phyloP scores from a whole-genome alignment of 495 filamentous ascomycete species.

The Penicillium roqueforti region DNA sequence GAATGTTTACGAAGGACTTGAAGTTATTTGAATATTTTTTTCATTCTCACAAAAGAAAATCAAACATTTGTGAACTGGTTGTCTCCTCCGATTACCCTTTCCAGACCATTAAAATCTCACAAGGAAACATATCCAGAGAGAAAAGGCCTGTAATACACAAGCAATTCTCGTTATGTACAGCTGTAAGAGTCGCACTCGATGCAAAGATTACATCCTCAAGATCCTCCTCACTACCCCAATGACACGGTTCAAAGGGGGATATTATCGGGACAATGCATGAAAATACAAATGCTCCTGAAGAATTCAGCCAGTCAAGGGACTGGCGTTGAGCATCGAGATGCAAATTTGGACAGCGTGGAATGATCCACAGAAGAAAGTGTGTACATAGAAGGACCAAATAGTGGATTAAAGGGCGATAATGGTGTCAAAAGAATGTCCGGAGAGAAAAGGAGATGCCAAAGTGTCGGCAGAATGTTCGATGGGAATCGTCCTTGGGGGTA shows the following conservation, averaged over 20 bases:
- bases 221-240: slow-evolving; percentile 11
- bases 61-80: slow-evolving; percentile 31
- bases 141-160: slow-evolving; percentile 16
- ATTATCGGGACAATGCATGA: slow-evolving; percentile 23
- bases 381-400: slow-evolving; percentile 33
- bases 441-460: slow-evolving; percentile 29
- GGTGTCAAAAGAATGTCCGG: slow-evolving; percentile 20
- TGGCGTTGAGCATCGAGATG: slow-evolving; percentile 26
- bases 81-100: slow-evolving; percentile 22
- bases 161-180: slow-evolving; percentile 36
- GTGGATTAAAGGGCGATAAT: slow-evolving; percentile 39
- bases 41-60: slow-evolving; percentile 30
- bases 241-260: slow-evolving; percentile 9
- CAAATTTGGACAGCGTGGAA: slow-evolving; percentile 28
- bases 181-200: slow-evolving; percentile 29
- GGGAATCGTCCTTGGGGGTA: slow-evolving; percentile 6
- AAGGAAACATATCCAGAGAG: slow-evolving; percentile 15
- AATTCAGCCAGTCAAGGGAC: slow-evolving; percentile 2
- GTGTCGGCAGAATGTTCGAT: slow-evolving; percentile 5
- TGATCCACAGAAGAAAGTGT: slow-evolving; percentile 13
- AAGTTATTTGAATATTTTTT: slow-evolving; percentile 6
- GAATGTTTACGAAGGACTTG: too few species aligned
- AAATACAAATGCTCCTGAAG: slow-evolving; percentile 15
- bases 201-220: slow-evolving; percentile 10
- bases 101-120: slow-evolving; percentile 28